Conservation (phyloP, 805 yeast genomes). For the Monosporozyma yasuniensis region DNA sequence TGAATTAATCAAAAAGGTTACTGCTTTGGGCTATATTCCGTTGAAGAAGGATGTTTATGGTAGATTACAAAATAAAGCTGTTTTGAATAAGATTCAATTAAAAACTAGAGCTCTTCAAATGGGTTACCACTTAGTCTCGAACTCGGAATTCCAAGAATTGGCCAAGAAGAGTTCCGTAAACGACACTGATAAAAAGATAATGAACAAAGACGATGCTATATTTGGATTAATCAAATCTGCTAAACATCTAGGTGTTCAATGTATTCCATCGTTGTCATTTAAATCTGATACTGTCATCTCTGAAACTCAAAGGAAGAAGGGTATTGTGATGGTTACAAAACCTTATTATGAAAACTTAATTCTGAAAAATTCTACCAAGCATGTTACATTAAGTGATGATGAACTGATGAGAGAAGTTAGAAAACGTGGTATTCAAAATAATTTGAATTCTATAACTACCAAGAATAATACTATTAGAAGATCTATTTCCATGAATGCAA, state of each 20-base stretch:
- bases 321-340: constrained; percentile 1
- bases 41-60: constrained; percentile 1
- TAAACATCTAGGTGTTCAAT: constrained; percentile 3
- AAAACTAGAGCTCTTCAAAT: background rate
- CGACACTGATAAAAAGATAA: background rate
- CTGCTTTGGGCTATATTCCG: background rate
- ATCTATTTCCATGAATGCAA: background rate
- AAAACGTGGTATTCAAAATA: background rate
- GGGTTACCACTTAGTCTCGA: background rate
- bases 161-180: background rate
- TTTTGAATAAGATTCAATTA: background rate
- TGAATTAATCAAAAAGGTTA: constrained; percentile 22
- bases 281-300: background rate
- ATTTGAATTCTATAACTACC: background rate
- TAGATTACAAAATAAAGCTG: background rate
- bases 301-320: background rate
- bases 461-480: background rate
- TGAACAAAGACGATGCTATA: background rate
- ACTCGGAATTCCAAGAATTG: background rate
- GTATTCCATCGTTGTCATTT: constrained; percentile 1
- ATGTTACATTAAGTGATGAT: background rate
- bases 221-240: background rate
- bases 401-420: constrained; percentile 2
- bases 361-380: constrained; percentile 1
- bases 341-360: background rate